A percentile compares a stretch with the other conserved stretches of the same genome.
Conservation (phyloP, 208 protist genomes). For the Trypanosoma mega region DNA sequence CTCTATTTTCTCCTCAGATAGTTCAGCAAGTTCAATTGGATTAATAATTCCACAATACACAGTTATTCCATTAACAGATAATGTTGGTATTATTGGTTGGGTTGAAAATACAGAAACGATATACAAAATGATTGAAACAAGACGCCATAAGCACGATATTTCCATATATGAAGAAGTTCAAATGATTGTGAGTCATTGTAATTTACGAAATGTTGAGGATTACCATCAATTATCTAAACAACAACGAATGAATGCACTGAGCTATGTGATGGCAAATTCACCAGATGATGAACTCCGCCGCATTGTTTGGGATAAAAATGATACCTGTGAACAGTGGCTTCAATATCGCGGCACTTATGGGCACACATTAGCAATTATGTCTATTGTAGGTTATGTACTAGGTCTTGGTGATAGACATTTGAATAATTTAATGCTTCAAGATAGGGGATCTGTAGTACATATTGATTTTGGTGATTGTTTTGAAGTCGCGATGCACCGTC, state of each 20-base stretch:
- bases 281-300: conserved; percentile 95
- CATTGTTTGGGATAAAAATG: conserved; percentile 97
- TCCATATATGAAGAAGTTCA: conserved; percentile 89
- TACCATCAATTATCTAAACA: conserved; percentile 79
- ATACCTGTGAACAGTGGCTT: conserved; percentile 98
- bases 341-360: conserved; percentile 98
- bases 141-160: conserved; percentile 58
- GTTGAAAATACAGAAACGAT: conserved; percentile 98
- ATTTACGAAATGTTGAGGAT: conserved; percentile 75
- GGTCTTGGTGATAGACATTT: conserved; percentile 99
- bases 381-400: conserved; percentile 98
- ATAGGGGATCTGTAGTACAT: conserved; percentile 98
- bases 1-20: conserved; percentile 94
- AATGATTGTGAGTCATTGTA: conserved; percentile 72
- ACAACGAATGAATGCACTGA: conserved; percentile 85
- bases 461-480: conserved; percentile 99
- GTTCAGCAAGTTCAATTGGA: conserved; percentile 77
- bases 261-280: conserved; percentile 93
- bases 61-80: conserved; percentile 99
- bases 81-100: conserved; percentile 99
- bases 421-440: conserved; percentile 99
- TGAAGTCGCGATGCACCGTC: conserved; percentile 98
- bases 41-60: conserved; percentile 95
- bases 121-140: conserved; percentile 89
- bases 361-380: conserved; percentile 98